These are phyloP conservation scores for Arthroderma sp. DNA, from an alignment of 2,329 filamentous ascomycete genomes.

Conservation along the genomic window DNA sequence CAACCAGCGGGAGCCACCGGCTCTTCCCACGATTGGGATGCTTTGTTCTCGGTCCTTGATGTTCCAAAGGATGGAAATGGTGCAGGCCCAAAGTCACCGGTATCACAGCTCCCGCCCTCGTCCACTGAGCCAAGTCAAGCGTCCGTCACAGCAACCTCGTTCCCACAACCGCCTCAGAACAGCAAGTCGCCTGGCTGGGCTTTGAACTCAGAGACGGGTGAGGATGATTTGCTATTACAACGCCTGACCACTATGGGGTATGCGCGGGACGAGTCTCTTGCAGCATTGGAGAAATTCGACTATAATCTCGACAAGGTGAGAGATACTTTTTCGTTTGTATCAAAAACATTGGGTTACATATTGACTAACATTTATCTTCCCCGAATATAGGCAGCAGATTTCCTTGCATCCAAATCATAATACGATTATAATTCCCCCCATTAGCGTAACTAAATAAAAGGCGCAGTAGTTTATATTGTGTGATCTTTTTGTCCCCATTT, in stretches of 20 bases:
- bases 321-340: conserved; percentile 10
- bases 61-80: conserved; percentile 27
- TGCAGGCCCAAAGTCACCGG: conserved; percentile 13
- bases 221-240: conserved; percentile 86
- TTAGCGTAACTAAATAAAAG: background rate
- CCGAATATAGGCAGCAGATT: conserved; percentile 24
- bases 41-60: conserved; percentile 75
- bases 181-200: conserved; percentile 46
- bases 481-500: no score
- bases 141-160: conserved; percentile 3
- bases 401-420: conserved; percentile 30
- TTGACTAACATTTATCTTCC: conserved; percentile 1
- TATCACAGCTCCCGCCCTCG: conserved; percentile 9
- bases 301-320: conserved; percentile 90
- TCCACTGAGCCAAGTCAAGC: conserved; percentile 3
- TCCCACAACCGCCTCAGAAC: conserved; percentile 14
- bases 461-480: no score
- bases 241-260: conserved; percentile 86
- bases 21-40: conserved; percentile 73
- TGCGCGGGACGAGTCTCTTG: conserved; percentile 55
- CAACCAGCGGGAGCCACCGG: conserved; percentile 14
- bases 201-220: conserved; percentile 58
- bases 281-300: conserved; percentile 83
- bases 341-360: conserved; percentile 4
- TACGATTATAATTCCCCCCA: conserved; percentile 2